Base-by-base conservation (phyloP, 306 rosid genomes). In the Macrotyloma uniflorum region DNA sequence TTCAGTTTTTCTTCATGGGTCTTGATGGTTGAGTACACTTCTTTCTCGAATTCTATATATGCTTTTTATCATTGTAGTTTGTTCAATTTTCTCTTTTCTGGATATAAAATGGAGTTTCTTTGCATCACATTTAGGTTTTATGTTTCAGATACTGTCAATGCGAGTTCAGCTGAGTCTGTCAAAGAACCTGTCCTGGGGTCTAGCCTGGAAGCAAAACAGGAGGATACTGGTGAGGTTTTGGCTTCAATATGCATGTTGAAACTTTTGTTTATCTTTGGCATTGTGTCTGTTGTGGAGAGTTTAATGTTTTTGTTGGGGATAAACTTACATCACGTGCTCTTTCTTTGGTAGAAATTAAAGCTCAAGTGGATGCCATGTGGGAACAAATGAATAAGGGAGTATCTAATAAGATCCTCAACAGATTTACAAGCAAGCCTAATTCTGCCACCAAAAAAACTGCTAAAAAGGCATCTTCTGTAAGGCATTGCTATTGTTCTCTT, bases 381-480 rank as follows among this genome's bases (percentile, higher is more conserved):
- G 93, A 87, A 86, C 89, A 86, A 80, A 95, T 95, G 99, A 84
- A 91, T 78, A 95, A 93, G 86, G 99, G 99, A 65, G 80, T 91
- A 55, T 85, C 98, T 36, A 85, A 67, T 32, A 81, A 93, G 79
- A 49, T 65, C 8, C 86, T 88, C 45, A 87, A 75, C 62, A 79
- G 70, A 81, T 75, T 88, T 75, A 83, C 82, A 13, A 87, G 83
- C 89, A 91, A 84, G 81, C 70, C 86, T 43, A 72, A 59, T 55
- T 76, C 91, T 15, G 19, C 84, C 23, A 36, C 50, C 45, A 88
- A 84, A 74, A 91, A 47, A 75, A 66, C 86, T 69, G 46, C 89
- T 30, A 89, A 87, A 87, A 95, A 86, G 83, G 32, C 85, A 59
- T 86, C 98, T 49, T 73, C 90, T 83, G 99, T 95, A 82, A 89